Evolutionary conservation across 2,329 filamentous ascomycete species (phyloP).

Genomic region (Aspergillus fijiensis): DNA sequence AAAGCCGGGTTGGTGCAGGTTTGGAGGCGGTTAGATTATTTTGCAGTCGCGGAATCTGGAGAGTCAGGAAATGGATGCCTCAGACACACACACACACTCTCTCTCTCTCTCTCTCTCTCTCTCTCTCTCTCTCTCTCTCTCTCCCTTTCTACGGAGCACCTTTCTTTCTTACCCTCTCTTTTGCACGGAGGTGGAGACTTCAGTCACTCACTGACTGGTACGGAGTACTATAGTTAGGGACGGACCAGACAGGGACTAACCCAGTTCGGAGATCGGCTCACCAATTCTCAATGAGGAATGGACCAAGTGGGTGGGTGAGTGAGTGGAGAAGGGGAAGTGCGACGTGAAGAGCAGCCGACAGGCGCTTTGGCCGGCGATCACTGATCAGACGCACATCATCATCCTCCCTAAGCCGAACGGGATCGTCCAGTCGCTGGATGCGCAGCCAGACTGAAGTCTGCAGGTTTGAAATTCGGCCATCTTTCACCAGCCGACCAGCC

Average conservation of each 20-base stretch:
- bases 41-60: not conserved
- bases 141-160: no score
- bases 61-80: not conserved
- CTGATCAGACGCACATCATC: constrained; percentile 28
- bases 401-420: constrained; percentile 19
- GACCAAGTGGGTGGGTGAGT: not conserved
- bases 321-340: constrained; percentile 2
- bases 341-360: constrained; percentile 8
- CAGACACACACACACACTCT: not conserved
- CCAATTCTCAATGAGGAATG: constrained; percentile 3
- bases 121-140: no score
- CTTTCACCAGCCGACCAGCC: constrained; percentile 12
- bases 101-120: not conserved
- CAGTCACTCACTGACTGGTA: not conserved
- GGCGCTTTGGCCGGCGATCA: constrained; percentile 13
- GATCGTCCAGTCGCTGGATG: constrained; percentile 15
- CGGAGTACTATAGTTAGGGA: not conserved
- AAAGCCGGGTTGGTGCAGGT: not conserved
- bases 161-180: no score
- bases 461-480: constrained; percentile 14
- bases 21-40: not conserved
- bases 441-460: constrained; percentile 13
- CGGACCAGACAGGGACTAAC: not conserved
- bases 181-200: no score
- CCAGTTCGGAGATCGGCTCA: not conserved